A percentile compares a stretch with the other conserved stretches of the same genome.
Evolutionary conservation across 164 flowering plant species (phyloP).

Genomic region (Vitis labrusca): DNA sequence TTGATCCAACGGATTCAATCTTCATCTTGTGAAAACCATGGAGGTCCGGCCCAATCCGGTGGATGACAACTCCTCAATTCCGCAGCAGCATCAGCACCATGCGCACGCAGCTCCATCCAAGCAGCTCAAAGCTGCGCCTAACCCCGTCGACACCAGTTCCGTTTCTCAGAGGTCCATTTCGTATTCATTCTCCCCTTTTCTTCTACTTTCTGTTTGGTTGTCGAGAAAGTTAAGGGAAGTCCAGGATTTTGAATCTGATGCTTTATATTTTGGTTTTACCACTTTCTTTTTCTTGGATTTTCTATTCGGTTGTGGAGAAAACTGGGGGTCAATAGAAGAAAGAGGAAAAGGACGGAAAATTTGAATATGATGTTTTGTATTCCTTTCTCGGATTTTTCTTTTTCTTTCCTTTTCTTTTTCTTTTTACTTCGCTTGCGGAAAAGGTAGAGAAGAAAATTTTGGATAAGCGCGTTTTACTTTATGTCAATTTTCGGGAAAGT

Average conservation of each 20-base stretch:
- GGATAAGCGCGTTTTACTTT: too few species aligned
- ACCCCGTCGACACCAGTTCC: conserved; percentile 49
- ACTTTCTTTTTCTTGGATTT: neutral
- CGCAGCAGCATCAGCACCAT: conserved; percentile 23
- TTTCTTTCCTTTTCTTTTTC: too few species aligned
- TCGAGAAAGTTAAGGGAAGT: too few species aligned
- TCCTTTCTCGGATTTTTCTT: too few species aligned
- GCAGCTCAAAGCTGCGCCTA: conserved; percentile 38
- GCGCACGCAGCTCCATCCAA: conserved; percentile 33
- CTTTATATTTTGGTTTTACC: too few species aligned
- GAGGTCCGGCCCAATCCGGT: conserved; percentile 42
- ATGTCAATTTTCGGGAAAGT: too few species aligned
- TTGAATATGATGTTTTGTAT: too few species aligned
- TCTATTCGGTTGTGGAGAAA: conserved; percentile 6
- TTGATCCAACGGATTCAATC: neutral
- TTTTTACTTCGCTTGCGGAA: too few species aligned
- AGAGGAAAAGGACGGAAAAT: neutral
- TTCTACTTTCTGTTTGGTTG: neutral
- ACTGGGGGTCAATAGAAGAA: neutral
- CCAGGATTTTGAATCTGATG: too few species aligned
- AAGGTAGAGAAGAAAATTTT: too few species aligned
- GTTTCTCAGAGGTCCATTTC: conserved; percentile 50
- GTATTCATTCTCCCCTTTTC: too few species aligned
- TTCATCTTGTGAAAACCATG: conserved; percentile 23
- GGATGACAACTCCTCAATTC: conserved; percentile 31